phyloP scores from a whole-genome alignment of 2,329 filamentous ascomycete genomes.

The Exophiala bonariae region DNA sequence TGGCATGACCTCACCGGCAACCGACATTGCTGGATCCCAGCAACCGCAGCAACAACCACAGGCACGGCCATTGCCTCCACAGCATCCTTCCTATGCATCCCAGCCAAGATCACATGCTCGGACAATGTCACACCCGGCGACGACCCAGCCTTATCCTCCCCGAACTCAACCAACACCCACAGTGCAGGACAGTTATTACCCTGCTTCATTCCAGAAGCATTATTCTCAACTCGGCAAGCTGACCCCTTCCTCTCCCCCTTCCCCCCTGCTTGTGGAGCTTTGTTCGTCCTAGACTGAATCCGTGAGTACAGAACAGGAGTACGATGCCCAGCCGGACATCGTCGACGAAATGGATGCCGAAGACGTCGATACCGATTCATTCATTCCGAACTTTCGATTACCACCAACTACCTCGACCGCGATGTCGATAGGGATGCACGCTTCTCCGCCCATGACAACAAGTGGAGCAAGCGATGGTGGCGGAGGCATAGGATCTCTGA shows the following conservation, averaged over 20 bases:
- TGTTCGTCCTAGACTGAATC: conserved; percentile 69
- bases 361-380: conserved; percentile 68
- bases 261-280: conserved; percentile 54
- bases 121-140: conserved; percentile 29
- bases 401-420: conserved; percentile 28
- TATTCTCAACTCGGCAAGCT: conserved; percentile 94
- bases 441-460: conserved; percentile 42
- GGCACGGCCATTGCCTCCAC: conserved; percentile 50
- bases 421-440: conserved; percentile 43
- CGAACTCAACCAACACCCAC: conserved; percentile 27
- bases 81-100: conserved; percentile 35
- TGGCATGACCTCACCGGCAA: conserved; percentile 61
- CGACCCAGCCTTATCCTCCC: conserved; percentile 40
- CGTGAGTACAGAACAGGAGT: conserved; percentile 86
- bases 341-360: conserved; percentile 76
- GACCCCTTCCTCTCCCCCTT: conserved; percentile 50
- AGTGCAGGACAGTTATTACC: conserved; percentile 65
- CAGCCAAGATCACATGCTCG: conserved; percentile 36
- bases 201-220: conserved; percentile 87
- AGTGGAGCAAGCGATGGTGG: conserved; percentile 38
- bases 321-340: conserved; percentile 86
- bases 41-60: conserved; percentile 46
- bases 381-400: conserved; percentile 54
- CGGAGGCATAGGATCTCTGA: conserved; percentile 47
- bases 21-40: conserved; percentile 53